phyloP scores from a whole-genome alignment of 345 rosid genomes.

The Cardamine occulta region DNA sequence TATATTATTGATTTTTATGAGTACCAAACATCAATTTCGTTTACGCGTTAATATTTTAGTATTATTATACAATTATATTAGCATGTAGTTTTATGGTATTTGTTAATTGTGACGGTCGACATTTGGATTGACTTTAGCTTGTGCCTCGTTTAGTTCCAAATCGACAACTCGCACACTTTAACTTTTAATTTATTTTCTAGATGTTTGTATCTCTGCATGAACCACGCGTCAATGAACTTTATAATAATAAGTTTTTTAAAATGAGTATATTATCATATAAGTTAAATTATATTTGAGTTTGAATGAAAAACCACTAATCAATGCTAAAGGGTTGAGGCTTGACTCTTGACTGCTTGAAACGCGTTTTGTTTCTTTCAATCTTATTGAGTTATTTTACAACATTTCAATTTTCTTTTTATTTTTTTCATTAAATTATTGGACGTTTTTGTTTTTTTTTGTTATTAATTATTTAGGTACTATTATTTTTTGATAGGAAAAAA shows the following conservation, averaged over 20 bases:
- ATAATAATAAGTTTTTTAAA: background rate
- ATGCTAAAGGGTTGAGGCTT: background rate
- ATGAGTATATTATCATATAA: background rate
- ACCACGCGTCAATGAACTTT: slow-evolving; percentile 25
- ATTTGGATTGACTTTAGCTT: slow-evolving; percentile 36
- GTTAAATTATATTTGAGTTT: background rate
- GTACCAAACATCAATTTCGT: slow-evolving; percentile 2
- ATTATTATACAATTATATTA: background rate
- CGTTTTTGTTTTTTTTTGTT: background rate
- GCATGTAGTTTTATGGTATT: slow-evolving; percentile 17
- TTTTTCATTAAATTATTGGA: background rate
- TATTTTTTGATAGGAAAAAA: too few relatives aligned
- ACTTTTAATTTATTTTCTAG: background rate
- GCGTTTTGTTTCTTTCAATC: slow-evolving; percentile 1
- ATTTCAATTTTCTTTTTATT: background rate
- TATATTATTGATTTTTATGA: background rate
- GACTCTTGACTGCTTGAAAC: slow-evolving; percentile 24
- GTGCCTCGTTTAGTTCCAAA: slow-evolving; percentile 5
- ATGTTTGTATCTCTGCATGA: slow-evolving; percentile 27
- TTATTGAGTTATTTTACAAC: background rate
- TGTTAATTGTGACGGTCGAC: slow-evolving; percentile 36
- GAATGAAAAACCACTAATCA: slow-evolving; percentile 10
- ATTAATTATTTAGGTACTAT: too few relatives aligned
- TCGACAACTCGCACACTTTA: slow-evolving; percentile 11
- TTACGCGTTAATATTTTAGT: background rate